Conservation (phyloP, 2,329 filamentous ascomycete species). For the Myotisia sp. region DNA sequence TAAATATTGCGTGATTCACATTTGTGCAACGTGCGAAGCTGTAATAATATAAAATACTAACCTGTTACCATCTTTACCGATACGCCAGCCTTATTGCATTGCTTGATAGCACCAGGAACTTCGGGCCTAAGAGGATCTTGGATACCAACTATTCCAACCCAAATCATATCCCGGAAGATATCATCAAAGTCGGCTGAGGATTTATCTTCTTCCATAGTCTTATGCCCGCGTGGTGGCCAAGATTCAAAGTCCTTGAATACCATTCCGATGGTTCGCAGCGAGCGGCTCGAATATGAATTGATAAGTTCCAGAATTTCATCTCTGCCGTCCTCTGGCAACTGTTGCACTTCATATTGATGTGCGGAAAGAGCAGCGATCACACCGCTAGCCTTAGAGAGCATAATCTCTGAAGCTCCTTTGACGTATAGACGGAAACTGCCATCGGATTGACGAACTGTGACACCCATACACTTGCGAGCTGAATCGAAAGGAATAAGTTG, state of each 20-base stretch:
- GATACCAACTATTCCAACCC: conserved; percentile 59
- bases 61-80: conserved; percentile 60
- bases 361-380: conserved; percentile 19
- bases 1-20: neutral
- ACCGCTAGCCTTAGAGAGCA: conserved; percentile 26
- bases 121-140: conserved; percentile 58
- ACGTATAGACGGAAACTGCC: conserved; percentile 33
- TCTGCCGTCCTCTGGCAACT: conserved; percentile 17
- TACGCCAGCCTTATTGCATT: conserved; percentile 55
- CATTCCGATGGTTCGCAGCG: conserved; percentile 60
- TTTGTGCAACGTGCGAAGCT: neutral
- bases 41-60: conserved; percentile 3
- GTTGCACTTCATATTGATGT: conserved; percentile 15
- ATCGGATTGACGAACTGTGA: conserved; percentile 28
- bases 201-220: conserved; percentile 45
- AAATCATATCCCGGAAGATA: conserved; percentile 57
- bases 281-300: conserved; percentile 36
- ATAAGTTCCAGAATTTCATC: conserved; percentile 23
- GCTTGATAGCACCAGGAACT: conserved; percentile 52
- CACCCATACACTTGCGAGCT: conserved; percentile 51
- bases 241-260: conserved; percentile 58
- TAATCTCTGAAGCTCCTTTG: conserved; percentile 36
- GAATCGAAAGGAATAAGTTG: conserved; percentile 67
- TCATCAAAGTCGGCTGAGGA: conserved; percentile 52
- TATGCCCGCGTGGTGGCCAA: conserved; percentile 49